These are phyloP conservation scores for Lichtheimia ramosa DNA, from an alignment of 371 early-diverging fungal species.

Conservation along the genomic window DNA sequence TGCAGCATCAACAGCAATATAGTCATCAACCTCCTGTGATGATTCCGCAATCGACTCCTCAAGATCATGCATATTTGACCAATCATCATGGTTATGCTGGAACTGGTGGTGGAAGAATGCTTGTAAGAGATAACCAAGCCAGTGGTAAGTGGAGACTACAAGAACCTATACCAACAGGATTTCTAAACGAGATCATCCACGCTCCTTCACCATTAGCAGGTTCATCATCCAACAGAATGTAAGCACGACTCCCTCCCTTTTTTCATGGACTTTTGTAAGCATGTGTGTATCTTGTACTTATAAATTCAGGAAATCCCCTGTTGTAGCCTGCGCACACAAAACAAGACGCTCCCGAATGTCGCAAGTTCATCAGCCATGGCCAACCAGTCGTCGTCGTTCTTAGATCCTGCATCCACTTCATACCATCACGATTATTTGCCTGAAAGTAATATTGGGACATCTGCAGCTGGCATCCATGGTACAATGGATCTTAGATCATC, in stretches of 20 bases:
- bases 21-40: constrained; percentile 14
- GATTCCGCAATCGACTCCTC: constrained; percentile 17
- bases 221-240: constrained; percentile 30
- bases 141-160: constrained; percentile 36
- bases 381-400: constrained; percentile 1
- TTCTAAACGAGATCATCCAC: background rate
- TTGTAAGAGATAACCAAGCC: constrained; percentile 32
- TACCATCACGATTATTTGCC: background rate
- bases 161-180: background rate
- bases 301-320: background rate
- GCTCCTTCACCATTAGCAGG: background rate
- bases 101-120: constrained; percentile 37
- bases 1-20: constrained; percentile 21
- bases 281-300: background rate
- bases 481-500: constrained; percentile 11
- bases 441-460: background rate
- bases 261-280: constrained; percentile 36
- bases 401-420: background rate
- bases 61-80: constrained; percentile 28
- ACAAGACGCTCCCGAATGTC: background rate
- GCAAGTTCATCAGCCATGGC: constrained; percentile 3
- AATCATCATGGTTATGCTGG: constrained; percentile 30
- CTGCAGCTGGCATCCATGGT: constrained; percentile 10
- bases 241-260: constrained; percentile 25
- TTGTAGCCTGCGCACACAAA: background rate